Base-by-base conservation (phyloP, 345 rosid species). In the Sonneratia alba region DNA sequence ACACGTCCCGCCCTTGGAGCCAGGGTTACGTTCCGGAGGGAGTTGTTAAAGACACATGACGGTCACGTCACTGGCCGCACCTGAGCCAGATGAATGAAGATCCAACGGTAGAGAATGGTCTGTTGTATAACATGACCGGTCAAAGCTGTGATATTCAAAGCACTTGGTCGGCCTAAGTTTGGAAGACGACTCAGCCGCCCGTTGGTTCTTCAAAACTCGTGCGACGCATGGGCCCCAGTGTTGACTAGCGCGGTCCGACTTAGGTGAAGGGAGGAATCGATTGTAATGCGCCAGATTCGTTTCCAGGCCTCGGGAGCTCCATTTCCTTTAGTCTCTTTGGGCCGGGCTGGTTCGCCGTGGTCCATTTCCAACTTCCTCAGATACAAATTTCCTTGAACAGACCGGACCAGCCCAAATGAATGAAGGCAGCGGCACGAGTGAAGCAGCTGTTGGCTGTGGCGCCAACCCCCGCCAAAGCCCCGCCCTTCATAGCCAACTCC, bases 401-500 rank as follows among this genome's bases (percentile, higher is more conserved):
- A 34, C 32, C 37, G 36, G 38, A 27, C 66, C 70, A 1, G 56
- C 70, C 36, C 48, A 67, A 2, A 63, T 72, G 74, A 72, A 72
- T 73, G 76, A 68, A 68, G 76, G 8, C 76, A 12, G 2, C 71
- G 32, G 66, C 66, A 37, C 40, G 66, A 34, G 13, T 40, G 10
- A 73, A 49, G 65, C 47, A 56, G 36, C 36, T 37, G 12, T 34
- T 48, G 55, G 15, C 59, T 14, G 7, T 40, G 34, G 63, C 71
- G 37, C 59, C 40, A 27, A 27, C 45, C 45, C 32, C 51, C 53
- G n/a, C 18, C 53, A 57, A 51, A 67, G 47, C 21, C 67, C 55
- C 7, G 56, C 70, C 80, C 74, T 48, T 65, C 78, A 53, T 72
- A 77, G 68, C 79, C 75, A 70, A 3, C 18, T 34, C 66, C 37